These are phyloP conservation scores for Ophiocordyceps unilateralis DNA, from an alignment of 2,329 filamentous ascomycete genomes.

Conservation along the genomic window DNA sequence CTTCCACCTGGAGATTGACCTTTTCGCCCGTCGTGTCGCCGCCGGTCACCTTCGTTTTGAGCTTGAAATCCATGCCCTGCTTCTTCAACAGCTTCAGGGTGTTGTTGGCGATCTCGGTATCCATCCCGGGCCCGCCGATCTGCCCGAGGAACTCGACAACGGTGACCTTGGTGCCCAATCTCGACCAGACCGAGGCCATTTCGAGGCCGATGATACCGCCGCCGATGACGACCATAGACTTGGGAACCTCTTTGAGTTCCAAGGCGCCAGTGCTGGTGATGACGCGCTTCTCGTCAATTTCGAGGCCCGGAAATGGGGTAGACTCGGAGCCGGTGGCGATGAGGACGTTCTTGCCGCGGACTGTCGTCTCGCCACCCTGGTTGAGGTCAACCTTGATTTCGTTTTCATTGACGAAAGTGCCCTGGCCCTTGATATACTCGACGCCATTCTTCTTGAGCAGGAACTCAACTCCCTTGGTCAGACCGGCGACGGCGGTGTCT, in stretches of 20 bases:
- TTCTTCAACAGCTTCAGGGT: slow-evolving; percentile 86
- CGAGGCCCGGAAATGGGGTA: slow-evolving; percentile 88
- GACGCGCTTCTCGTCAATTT: slow-evolving; percentile 94
- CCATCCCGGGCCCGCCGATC: slow-evolving; percentile 97
- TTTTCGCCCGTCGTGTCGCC: slow-evolving; percentile 66
- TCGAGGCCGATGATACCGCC: slow-evolving; percentile 97
- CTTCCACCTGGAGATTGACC: slow-evolving; percentile 71
- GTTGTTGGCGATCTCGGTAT: slow-evolving; percentile 78
- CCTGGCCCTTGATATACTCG: slow-evolving; percentile 91
- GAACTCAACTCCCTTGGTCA: slow-evolving; percentile 97
- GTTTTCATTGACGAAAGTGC: slow-evolving; percentile 73
- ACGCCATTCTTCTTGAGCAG: slow-evolving; percentile 99
- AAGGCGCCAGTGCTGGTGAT: slow-evolving; percentile 93
- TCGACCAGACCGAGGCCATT: slow-evolving; percentile 96
- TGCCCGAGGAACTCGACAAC: slow-evolving; percentile 93
- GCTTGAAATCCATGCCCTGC: slow-evolving; percentile 97
- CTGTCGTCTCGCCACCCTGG: slow-evolving; percentile 77
- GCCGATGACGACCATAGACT: slow-evolving; percentile 94
- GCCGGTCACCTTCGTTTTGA: slow-evolving; percentile 82
- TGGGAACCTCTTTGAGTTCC: slow-evolving; percentile 73
- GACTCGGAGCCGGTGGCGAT: slow-evolving; percentile 93
- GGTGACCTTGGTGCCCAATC: slow-evolving; percentile 84
- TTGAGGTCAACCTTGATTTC: slow-evolving; percentile 80
- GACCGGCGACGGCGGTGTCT: slow-evolving; percentile 68
- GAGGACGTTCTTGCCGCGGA: slow-evolving; percentile 91